Evolutionary conservation across 495 filamentous ascomycete species (phyloP).

Genomic region (Parmelia sp.): DNA sequence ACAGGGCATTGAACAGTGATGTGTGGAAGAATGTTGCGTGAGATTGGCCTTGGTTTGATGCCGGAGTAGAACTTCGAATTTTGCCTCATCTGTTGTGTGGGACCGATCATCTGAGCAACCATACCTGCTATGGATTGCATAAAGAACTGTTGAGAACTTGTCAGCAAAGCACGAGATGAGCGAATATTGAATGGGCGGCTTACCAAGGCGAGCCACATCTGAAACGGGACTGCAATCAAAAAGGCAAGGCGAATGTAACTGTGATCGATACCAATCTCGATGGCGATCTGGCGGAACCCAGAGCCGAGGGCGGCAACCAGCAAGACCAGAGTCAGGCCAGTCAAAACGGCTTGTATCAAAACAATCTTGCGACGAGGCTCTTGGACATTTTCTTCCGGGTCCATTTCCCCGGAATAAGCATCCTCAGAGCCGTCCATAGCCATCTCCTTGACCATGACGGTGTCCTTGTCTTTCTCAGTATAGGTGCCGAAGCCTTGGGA

Average conservation of each 20-base stretch:
- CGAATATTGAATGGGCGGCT: slow-evolving; percentile 12
- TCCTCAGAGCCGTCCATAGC: slow-evolving; percentile 29
- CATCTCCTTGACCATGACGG: slow-evolving; percentile 26
- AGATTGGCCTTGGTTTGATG: slow-evolving; percentile 42
- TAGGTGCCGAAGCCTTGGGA: slow-evolving; percentile 42
- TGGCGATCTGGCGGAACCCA: slow-evolving; percentile 49
- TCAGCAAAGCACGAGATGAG: not conserved
- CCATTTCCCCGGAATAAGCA: slow-evolving; percentile 24
- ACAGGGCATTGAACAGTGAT: slow-evolving; percentile 44
- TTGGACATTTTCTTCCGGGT: slow-evolving; percentile 31
- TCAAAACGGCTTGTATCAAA: slow-evolving; percentile 47
- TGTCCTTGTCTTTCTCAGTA: slow-evolving; percentile 38
- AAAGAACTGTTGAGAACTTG: slow-evolving; percentile 45
- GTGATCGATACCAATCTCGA: slow-evolving; percentile 46
- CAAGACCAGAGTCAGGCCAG: slow-evolving; percentile 44
- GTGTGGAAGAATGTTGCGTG: slow-evolving; percentile 48
- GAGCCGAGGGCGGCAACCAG: slow-evolving; percentile 47
- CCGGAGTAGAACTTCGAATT: slow-evolving; percentile 61
- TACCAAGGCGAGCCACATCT: slow-evolving; percentile 54
- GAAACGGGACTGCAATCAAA: slow-evolving; percentile 39
- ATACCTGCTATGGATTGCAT: slow-evolving; percentile 52
- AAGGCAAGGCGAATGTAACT: slow-evolving; percentile 45
- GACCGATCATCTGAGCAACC: slow-evolving; percentile 53
- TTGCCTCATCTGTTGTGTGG: slow-evolving; percentile 46
- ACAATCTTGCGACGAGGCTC: slow-evolving; percentile 39